A percentile compares a stretch with the other conserved stretches of the same genome.
Conservation (phyloP, 176 grass and related monocot genomes). For the Thinopyrum elongatum region DNA sequence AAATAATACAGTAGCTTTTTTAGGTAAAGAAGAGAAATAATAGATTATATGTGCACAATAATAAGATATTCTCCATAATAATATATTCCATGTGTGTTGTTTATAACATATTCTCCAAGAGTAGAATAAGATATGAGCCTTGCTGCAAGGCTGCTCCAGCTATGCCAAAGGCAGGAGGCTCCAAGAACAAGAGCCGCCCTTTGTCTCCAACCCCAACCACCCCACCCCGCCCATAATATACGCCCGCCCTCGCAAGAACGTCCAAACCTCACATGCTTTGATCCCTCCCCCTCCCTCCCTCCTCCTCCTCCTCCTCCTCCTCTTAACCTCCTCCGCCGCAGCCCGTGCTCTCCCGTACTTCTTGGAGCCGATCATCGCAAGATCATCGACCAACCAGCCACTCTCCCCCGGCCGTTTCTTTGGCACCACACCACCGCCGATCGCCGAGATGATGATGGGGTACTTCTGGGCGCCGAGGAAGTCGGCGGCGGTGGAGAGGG, state of each 20-base stretch:
- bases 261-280: constrained; percentile 20
- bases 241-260: background rate
- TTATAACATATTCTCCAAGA: too few species aligned
- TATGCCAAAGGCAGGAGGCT: background rate
- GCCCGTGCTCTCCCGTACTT: background rate
- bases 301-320: background rate
- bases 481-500: background rate
- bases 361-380: background rate
- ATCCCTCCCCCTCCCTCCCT: background rate
- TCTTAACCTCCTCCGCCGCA: background rate
- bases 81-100: too few species aligned
- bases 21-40: background rate
- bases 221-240: background rate
- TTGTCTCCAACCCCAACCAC: background rate
- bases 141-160: background rate
- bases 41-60: background rate
- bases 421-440: background rate
- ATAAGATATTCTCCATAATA: too few species aligned
- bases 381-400: background rate
- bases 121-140: background rate
- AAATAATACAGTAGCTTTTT: background rate
- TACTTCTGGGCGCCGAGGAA: constrained; percentile 50
- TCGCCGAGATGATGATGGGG: constrained; percentile 17
- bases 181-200: background rate
- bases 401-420: background rate